A percentile compares a stretch with the other conserved stretches of the same genome.
These are phyloP conservation scores for Saccharomycopsis sp. DNA, from an alignment of 805 yeast genomes.

Conservation along the genomic window DNA sequence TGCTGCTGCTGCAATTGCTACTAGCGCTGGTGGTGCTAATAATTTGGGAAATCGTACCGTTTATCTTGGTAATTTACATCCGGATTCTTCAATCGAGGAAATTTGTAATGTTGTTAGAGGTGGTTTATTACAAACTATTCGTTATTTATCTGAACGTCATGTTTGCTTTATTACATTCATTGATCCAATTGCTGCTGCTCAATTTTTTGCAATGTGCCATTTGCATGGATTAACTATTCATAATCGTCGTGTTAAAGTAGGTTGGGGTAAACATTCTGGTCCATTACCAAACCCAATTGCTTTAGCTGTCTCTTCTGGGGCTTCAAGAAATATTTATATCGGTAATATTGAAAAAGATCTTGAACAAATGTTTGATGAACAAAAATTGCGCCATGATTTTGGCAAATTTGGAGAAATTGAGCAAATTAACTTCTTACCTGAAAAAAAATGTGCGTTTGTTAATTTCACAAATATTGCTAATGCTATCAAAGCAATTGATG, in stretches of 20 bases:
- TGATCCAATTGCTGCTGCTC: conserved; percentile 96
- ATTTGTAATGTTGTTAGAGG: conserved; percentile 95
- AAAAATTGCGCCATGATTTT: conserved; percentile 62
- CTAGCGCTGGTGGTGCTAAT: conserved; percentile 86
- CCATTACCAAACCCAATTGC: conserved; percentile 80
- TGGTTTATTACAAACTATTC: conserved; percentile 77
- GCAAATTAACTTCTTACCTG: conserved; percentile 79
- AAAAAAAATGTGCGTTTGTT: conserved; percentile 81
- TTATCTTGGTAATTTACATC: conserved; percentile 82
- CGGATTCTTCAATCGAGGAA: conserved; percentile 81
- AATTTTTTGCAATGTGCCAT: conserved; percentile 89
- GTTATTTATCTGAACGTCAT: conserved; percentile 74
- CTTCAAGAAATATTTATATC: conserved; percentile 84
- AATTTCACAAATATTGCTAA: conserved; percentile 85
- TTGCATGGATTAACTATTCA: conserved; percentile 82
- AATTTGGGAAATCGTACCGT: conserved; percentile 92
- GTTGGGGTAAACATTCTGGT: conserved; percentile 98
- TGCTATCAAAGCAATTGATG: conserved; percentile 88
- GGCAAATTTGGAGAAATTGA: conserved; percentile 87
- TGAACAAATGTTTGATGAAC: conserved; percentile 34
- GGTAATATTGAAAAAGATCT: conserved; percentile 53
- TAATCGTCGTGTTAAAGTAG: conserved; percentile 78
- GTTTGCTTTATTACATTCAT: conserved; percentile 92
- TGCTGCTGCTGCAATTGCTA: conserved; percentile 96
- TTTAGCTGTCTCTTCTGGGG: conserved; percentile 87